Percentiles rank a stretch among this genome's conserved stretches.
phyloP scores from a whole-genome alignment of 2,329 filamentous ascomycete genomes.

The Aspergillus versicolor region DNA sequence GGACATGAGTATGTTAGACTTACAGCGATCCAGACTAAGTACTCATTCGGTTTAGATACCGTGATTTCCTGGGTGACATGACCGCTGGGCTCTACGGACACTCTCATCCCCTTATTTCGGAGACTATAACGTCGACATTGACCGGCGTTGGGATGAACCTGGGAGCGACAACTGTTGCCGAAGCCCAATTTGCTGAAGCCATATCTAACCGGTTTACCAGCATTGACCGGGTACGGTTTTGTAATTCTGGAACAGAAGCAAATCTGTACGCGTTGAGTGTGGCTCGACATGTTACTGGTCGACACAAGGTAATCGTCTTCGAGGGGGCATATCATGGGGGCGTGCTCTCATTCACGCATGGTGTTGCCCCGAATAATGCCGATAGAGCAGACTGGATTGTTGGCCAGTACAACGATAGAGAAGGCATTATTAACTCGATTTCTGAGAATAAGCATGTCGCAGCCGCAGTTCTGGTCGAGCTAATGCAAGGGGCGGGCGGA shows the following conservation, averaged over 20 bases:
- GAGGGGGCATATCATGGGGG: conserved; percentile 48
- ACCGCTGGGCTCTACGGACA: conserved; percentile 67
- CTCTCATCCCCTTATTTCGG: conserved; percentile 55
- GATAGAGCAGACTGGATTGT: conserved; percentile 58
- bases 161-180: conserved; percentile 54
- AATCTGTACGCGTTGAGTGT: conserved; percentile 60
- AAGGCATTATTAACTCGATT: conserved; percentile 41
- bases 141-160: conserved; percentile 54
- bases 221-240: conserved; percentile 59
- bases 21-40: background rate
- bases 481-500: conserved; percentile 6
- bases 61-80: conserved; percentile 63
- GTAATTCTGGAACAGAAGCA: conserved; percentile 66
- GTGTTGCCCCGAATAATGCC: conserved; percentile 35
- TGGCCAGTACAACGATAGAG: conserved; percentile 61
- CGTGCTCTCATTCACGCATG: conserved; percentile 46
- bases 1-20: conserved; percentile 14
- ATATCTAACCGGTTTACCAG: conserved; percentile 54
- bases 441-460: conserved; percentile 42
- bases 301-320: conserved; percentile 33
- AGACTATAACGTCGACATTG: conserved; percentile 41
- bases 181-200: conserved; percentile 52
- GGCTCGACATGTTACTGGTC: conserved; percentile 50
- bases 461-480: conserved; percentile 44
- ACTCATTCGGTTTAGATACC: conserved; percentile 38